Evolutionary conservation across 2,329 filamentous ascomycete genomes (phyloP).

Genomic region (Simplicillium aogashimaense): DNA sequence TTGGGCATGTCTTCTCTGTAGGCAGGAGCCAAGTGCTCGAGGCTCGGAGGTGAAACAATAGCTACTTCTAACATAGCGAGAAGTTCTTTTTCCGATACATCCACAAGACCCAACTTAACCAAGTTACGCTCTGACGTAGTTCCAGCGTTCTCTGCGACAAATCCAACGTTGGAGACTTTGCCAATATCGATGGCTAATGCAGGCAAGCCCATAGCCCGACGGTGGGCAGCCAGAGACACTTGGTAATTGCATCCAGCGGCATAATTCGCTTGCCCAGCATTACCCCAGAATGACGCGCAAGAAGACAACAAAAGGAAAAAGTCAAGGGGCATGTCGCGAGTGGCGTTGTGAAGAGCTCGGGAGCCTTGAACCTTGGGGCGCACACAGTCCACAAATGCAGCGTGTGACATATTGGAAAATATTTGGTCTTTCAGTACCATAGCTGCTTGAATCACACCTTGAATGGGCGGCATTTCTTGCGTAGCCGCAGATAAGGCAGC

Average conservation of each 20-base stretch:
- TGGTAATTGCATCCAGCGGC: conserved; percentile 21
- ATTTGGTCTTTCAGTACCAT: conserved; percentile 16
- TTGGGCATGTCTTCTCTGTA: no score
- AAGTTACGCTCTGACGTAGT: no score
- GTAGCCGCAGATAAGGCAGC: not conserved
- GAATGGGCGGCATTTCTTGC: conserved; percentile 5
- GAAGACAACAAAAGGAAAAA: conserved; percentile 30
- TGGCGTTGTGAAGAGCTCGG: conserved; percentile 15
- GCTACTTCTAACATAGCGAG: no score
- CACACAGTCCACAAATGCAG: conserved; percentile 13
- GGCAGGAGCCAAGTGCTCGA: no score
- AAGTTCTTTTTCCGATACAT: no score
- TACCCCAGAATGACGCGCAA: conserved; percentile 20
- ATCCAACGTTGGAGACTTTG: not conserved
- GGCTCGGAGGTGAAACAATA: no score
- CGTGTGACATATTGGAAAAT: conserved; percentile 15
- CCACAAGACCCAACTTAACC: no score
- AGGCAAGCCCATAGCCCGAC: not conserved
- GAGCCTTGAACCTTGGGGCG: conserved; percentile 21
- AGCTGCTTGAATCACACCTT: conserved; percentile 11
- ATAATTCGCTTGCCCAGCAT: conserved; percentile 29
- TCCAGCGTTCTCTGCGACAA: no score
- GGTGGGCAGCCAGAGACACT: conserved; percentile 12
- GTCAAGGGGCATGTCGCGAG: conserved; percentile 13
- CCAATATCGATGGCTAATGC: not conserved